phyloP scores from a whole-genome alignment of 1,284 basidiomycete species.

The Puccinia polysora region DNA sequence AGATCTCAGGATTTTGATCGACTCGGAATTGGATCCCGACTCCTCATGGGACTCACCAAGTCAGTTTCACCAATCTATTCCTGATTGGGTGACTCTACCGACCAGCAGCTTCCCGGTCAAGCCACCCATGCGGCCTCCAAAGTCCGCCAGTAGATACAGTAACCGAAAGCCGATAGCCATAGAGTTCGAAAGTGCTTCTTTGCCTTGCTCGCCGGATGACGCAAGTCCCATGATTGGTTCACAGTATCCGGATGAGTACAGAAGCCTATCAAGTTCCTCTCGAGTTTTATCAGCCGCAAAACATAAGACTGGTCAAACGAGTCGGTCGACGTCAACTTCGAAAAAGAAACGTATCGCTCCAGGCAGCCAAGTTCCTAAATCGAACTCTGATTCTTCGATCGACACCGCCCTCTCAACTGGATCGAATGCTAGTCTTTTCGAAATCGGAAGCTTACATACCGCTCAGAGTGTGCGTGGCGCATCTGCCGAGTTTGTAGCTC shows the following conservation, averaged over 20 bases:
- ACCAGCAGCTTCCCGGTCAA: neutral
- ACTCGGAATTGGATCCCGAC: conserved; percentile 30
- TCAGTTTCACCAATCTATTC: conserved; percentile 37
- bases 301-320: neutral
- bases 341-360: conserved; percentile 11
- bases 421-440: conserved; percentile 32
- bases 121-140: conserved; percentile 38
- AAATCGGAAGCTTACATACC: conserved; percentile 33
- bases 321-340: neutral
- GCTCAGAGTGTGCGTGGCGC: conserved; percentile 36
- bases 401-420: conserved; percentile 29
- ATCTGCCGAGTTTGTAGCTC: conserved; percentile 30
- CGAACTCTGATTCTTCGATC: conserved; percentile 24
- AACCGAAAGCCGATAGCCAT: conserved; percentile 27
- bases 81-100: conserved; percentile 22
- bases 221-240: conserved; percentile 11
- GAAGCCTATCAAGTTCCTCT: conserved; percentile 2
- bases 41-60: conserved; percentile 29
- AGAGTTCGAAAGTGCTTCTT: conserved; percentile 40
- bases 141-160: conserved; percentile 36
- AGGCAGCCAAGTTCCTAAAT: conserved; percentile 7
- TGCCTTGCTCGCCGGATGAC: conserved; percentile 30
- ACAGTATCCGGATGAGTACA: neutral
- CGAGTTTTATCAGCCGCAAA: neutral
- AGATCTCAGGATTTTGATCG: conserved; percentile 37